Conservation (phyloP, 164 flowering plant genomes). For the Annona cherimola region DNA sequence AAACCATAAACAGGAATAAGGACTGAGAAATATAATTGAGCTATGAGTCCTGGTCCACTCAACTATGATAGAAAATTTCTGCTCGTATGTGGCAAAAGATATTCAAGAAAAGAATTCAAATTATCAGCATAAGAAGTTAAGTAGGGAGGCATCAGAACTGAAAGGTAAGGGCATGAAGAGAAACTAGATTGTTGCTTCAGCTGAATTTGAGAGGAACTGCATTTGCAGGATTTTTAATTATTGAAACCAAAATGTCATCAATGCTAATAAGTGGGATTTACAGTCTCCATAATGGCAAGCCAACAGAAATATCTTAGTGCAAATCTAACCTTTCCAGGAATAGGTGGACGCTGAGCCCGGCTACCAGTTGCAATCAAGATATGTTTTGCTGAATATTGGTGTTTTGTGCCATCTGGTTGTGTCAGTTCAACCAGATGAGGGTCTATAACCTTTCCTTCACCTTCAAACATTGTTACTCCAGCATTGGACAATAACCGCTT, state of each 20-base stretch:
- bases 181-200: neutral
- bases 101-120: neutral
- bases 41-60: neutral
- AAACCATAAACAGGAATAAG: neutral
- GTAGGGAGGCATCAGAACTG: neutral
- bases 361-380: conserved; percentile 94
- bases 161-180: neutral
- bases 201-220: neutral
- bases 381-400: conserved; percentile 70
- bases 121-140: neutral
- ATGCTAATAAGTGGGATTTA: neutral
- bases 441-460: conserved; percentile 79
- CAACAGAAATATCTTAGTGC: neutral
- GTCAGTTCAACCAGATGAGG: conserved; percentile 90
- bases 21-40: neutral
- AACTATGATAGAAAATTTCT: neutral
- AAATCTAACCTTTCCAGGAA: conserved; percentile 72
- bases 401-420: conserved; percentile 82
- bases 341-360: conserved; percentile 64
- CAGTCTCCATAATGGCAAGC: neutral
- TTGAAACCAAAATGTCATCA: neutral
- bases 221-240: neutral
- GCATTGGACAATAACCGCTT: conserved; percentile 75
- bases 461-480: conserved; percentile 90
- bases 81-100: neutral